Evolutionary conservation across 805 yeast species (phyloP), one percentile per base, ranked within the genome.

Genomic region (Candida lessepsii): DNA sequence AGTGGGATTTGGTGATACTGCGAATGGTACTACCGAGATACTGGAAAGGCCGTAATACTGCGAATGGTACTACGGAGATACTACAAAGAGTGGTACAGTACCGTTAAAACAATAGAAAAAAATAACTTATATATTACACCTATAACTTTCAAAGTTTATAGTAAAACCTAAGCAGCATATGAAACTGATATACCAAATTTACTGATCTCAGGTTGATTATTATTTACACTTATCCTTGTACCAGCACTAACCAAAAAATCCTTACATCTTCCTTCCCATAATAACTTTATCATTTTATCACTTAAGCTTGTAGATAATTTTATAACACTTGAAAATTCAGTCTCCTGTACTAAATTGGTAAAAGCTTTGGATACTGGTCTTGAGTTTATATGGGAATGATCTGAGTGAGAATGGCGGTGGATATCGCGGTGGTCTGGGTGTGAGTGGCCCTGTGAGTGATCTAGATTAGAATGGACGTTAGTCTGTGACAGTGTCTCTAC

Each of bases 221-320:
- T 46, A 39, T 67, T 70, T 18, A 73, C 44, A 33, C 65, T 65
- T 3, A 86, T 44, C 40, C 73, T 78, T 5, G 78, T 70, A 0
- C 97, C 97, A 1, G 91, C 76, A 35, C 86, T 78, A 2, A 90
- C 65, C 37, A 91, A 58, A 57, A 91, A 85, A 30, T 87, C 95
- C 51, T 83, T 81, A 52, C 77, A 78, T 45, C 84, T 77, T 0
- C 97, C 96, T 52, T 86, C 96, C 96, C 97, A 91, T 32, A 86
- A 63, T 5, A 89, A 35, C 44, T 78, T 79, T 10, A 86, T 50
- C 44, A 78, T 71, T 47, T 70, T 73, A 37, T 81, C 83, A 32
- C 77, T 80, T 21, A 87, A 48, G 31, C 88, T 80, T 1, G 93
- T 79, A 40, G 90, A 76, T 3, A 82, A 61, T 57, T 86, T 89